Evolutionary conservation across 495 filamentous ascomycete species (phyloP).

Genomic region (Xylaria sp.): DNA sequence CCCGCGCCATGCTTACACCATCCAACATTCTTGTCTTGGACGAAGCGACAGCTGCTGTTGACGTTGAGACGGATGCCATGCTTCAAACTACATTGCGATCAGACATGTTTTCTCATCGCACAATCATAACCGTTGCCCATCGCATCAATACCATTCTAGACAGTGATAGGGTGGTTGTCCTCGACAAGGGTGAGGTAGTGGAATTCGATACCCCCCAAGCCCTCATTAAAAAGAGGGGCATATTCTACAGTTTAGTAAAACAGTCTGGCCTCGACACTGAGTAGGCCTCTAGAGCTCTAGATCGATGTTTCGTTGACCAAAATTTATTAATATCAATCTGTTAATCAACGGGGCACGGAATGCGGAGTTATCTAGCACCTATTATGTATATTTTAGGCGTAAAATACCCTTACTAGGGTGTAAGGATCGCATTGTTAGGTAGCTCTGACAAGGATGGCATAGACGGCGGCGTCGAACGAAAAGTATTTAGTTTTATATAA

Average conservation of each 20-base stretch:
- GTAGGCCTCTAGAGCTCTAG: constrained; percentile 21
- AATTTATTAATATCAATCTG: neutral
- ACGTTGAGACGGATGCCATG: constrained; percentile 91
- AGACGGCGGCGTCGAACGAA: neutral
- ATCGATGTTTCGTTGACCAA: neutral
- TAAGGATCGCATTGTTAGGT: neutral
- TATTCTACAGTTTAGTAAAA: constrained; percentile 55
- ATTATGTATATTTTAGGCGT: neutral
- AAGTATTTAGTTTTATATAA: neutral
- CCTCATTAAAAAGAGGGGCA: constrained; percentile 50
- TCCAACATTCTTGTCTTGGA: constrained; percentile 97
- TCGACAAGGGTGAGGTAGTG: constrained; percentile 59
- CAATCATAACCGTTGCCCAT: constrained; percentile 98
- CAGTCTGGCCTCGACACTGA: constrained; percentile 54
- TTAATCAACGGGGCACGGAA: neutral
- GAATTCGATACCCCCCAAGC: constrained; percentile 56
- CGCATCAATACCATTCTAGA: constrained; percentile 97
- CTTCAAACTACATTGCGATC: constrained; percentile 71
- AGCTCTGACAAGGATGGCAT: neutral
- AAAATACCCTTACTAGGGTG: neutral
- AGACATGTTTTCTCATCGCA: constrained; percentile 79
- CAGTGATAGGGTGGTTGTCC: constrained; percentile 87
- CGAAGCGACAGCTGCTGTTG: constrained; percentile 96
- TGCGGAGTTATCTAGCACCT: neutral
- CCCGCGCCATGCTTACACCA: constrained; percentile 90